Conservation (phyloP, 1,139 yeast species). For the Debaryomyces singareniensis region DNA sequence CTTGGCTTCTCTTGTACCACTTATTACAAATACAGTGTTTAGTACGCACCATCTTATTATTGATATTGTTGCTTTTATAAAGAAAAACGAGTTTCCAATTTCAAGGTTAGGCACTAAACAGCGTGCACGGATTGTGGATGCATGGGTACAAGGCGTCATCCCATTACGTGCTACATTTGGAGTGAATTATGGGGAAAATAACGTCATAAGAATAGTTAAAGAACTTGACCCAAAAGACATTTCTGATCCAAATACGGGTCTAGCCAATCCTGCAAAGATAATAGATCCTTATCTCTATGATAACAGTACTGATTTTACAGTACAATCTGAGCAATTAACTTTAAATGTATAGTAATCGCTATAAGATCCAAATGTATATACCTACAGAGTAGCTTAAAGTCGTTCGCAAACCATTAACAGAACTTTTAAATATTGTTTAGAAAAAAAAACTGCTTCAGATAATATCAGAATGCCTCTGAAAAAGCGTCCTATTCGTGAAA, state of each 20-base stretch:
- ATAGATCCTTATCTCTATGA: too few relatives aligned
- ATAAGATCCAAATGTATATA: too few relatives aligned
- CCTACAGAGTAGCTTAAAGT: too few relatives aligned
- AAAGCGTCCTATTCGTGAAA: neutral
- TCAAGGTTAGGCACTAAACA: conserved; percentile 73
- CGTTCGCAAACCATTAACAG: too few relatives aligned
- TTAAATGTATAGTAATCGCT: too few relatives aligned
- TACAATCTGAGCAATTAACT: too few relatives aligned
- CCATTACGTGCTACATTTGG: conserved; percentile 41
- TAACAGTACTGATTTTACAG: too few relatives aligned
- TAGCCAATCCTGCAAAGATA: conserved; percentile 40
- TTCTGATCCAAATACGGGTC: conserved; percentile 37
- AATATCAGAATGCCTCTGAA: neutral
- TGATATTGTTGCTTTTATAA: conserved; percentile 79
- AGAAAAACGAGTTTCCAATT: conserved; percentile 56
- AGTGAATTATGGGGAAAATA: conserved; percentile 61
- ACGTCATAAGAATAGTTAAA: conserved; percentile 49
- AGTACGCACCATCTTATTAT: conserved; percentile 81
- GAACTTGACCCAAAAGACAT: conserved; percentile 41
- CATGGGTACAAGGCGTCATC: conserved; percentile 45
- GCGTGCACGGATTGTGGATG: conserved; percentile 61
- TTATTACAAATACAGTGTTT: conserved; percentile 71
- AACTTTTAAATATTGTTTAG: too few relatives aligned
- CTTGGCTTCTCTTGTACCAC: conserved; percentile 73
- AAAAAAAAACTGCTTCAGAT: too few relatives aligned